Evolutionary conservation across 768 basidiomycete genomes (phyloP), one percentile per base, ranked within the genome.

Genomic region (Tricholoma hemisulphureum): DNA sequence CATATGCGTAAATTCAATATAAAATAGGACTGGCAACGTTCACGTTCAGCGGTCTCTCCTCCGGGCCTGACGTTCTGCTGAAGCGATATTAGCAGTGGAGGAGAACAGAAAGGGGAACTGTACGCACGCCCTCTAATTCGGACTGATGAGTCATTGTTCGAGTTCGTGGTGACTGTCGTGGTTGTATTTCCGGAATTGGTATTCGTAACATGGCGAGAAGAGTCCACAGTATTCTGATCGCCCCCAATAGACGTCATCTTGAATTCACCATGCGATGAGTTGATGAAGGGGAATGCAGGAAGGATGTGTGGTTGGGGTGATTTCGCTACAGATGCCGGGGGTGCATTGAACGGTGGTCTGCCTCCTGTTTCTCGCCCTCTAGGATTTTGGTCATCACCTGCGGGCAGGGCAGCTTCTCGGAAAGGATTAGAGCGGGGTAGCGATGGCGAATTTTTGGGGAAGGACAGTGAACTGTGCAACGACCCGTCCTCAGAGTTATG

Each of bases 111-210:
- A n/a, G 37, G 37, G 18, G 18, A 6, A n/a, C 7, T 18, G 18
- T 18, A 48, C 46, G 6, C 9, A 48, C 46, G 26, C 5, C 26
- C 26, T 7, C 11, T 28, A n/a, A 48, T 9, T 48, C 24, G 46
- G 4, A 51, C 45, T 8, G 56, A 55, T 11, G 56, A 60, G n/a
- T 55, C 45, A 43, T 68, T 68, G 53, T 53, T 62, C 16, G 68
- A 65, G 53, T 63, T 59, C 16, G 56, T 57, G 16, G 62, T 63
- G 24, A 50, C 62, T 28, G 64, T 67, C 4, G 53, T 66, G 21
- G 57, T 65, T 9, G 63, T 58, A 55, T 66, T 64, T 5, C 65
- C 68, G 8, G 59, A 57, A 34, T 65, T 62, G 6, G 59, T 63
- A 24, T 56, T 61, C 32, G 62, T 57, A 11, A 61, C 37, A 35